Conservation (phyloP, 495 filamentous ascomycete genomes). For the Penicillium manginii region DNA sequence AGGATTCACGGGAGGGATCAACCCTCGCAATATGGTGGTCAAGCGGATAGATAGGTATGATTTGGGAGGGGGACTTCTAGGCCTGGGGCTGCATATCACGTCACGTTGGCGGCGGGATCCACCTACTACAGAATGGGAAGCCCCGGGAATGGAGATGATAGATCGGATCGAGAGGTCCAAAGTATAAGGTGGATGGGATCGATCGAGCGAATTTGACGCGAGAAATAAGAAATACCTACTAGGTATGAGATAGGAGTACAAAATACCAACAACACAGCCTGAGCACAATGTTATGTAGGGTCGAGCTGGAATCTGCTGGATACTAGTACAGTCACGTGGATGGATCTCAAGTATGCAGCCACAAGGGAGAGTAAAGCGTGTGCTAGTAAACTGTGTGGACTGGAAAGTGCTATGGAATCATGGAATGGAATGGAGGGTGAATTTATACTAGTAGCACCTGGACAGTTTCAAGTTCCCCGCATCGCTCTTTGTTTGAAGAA, state of each 20-base stretch:
- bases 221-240: not conserved
- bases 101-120: constrained; percentile 1
- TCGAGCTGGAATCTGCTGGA: not conserved
- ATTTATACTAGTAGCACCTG: too few relatives aligned
- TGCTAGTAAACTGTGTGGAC: too few relatives aligned
- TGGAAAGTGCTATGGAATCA: too few relatives aligned
- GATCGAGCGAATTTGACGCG: not conserved
- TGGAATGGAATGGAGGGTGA: not conserved
- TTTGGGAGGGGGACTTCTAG: not conserved
- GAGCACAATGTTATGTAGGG: not conserved
- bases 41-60: not conserved
- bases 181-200: too few relatives aligned
- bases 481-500: constrained; percentile 1
- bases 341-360: not conserved
- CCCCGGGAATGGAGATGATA: too few relatives aligned
- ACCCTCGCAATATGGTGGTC: constrained; percentile 15
- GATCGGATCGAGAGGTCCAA: too few relatives aligned
- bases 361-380: too few relatives aligned
- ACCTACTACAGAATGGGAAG: not conserved
- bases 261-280: not conserved
- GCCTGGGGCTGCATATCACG: not conserved
- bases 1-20: constrained; percentile 12
- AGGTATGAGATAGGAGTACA: not conserved
- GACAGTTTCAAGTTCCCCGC: not conserved
- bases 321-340: not conserved